Percentiles rank a stretch among this genome's conserved stretches.
Conservation (phyloP, 352 stramenopile genomes). For the Pythium myriotylum region DNA sequence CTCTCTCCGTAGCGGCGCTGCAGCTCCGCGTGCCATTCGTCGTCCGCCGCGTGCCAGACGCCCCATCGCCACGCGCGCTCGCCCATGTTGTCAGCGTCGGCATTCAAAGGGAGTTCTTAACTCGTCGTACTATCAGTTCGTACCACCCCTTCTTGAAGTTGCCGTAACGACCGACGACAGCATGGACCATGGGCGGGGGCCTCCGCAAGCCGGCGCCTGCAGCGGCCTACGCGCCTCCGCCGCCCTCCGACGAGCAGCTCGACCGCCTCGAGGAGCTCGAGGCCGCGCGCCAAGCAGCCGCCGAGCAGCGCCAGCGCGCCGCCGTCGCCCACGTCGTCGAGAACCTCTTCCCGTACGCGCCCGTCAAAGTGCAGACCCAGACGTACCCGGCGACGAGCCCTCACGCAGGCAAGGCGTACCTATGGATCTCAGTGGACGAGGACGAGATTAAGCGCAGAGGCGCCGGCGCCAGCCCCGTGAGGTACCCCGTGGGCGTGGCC, state of each 20-base stretch:
- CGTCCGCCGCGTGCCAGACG: constrained; percentile 37
- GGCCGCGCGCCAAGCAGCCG: constrained; percentile 55
- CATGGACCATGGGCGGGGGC: constrained; percentile 50
- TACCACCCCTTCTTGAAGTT: constrained; percentile 13
- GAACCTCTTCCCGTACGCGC: constrained; percentile 79
- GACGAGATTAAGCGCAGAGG: constrained; percentile 58
- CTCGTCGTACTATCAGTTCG: neutral
- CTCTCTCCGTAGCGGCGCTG: constrained; percentile 19
- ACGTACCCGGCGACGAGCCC: constrained; percentile 58
- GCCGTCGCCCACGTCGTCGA: constrained; percentile 71
- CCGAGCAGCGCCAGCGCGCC: constrained; percentile 46
- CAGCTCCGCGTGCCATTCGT: constrained; percentile 32
- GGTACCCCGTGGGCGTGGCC: constrained; percentile 71
- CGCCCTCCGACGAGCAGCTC: constrained; percentile 39
- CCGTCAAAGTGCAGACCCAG: constrained; percentile 74
- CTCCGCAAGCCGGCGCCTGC: constrained; percentile 40
- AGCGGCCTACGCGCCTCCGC: constrained; percentile 13
- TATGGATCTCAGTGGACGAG: constrained; percentile 81
- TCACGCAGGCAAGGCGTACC: constrained; percentile 64
- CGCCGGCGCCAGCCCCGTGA: constrained; percentile 39
- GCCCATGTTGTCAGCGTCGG: neutral
- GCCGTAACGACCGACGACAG: neutral
- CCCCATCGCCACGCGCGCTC: constrained; percentile 33
- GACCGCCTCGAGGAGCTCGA: constrained; percentile 63
- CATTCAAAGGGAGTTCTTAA: neutral